These are phyloP conservation scores for Uronychia binucleata DNA, from an alignment of 73 alveolate genomes.

Conservation along the genomic window DNA sequence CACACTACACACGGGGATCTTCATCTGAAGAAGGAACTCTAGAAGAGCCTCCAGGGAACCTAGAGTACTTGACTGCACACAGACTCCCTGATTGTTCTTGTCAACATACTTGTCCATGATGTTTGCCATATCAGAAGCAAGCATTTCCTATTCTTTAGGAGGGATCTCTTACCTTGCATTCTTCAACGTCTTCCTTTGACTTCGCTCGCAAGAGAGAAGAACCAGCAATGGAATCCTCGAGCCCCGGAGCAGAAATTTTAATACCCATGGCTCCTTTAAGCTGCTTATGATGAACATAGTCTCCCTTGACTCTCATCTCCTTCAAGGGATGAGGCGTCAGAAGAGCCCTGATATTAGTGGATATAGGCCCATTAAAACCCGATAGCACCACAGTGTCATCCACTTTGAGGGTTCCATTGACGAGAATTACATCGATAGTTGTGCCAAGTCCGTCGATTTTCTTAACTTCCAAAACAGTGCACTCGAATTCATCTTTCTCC, in stretches of 20 bases:
- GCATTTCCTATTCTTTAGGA: conserved; percentile 53
- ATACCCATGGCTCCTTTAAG: conserved; percentile 98
- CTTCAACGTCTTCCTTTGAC: conserved; percentile 90
- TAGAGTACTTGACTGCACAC: conserved; percentile 98
- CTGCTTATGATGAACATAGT: conserved; percentile 91
- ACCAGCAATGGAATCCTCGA: conserved; percentile 99
- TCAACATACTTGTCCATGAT: conserved; percentile 92
- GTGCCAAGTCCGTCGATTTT: conserved; percentile 98
- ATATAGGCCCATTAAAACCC: conserved; percentile 99
- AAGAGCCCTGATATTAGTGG: conserved; percentile 97
- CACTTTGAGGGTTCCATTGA: conserved; percentile 95
- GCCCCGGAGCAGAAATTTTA: conserved; percentile 96
- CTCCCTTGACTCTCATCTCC: conserved; percentile 99
- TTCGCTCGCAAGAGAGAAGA: conserved; percentile 91
- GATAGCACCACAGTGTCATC: conserved; percentile 98
- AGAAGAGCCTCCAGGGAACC: conserved; percentile 99
- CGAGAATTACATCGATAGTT: conserved; percentile 98
- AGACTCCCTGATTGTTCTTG: conserved; percentile 96
- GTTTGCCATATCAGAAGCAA: conserved; percentile 86
- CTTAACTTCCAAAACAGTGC: conserved; percentile 98
- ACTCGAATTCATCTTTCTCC: conserved; percentile 87
- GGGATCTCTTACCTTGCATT: conserved; percentile 25
- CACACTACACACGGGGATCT: conserved; percentile 94
- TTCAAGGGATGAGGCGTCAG: conserved; percentile 98
- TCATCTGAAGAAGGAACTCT: conserved; percentile 83